A percentile compares a stretch with the other conserved stretches of the same genome.
These are phyloP conservation scores for Fusarium hostae DNA, from an alignment of 2,329 filamentous ascomycete genomes.

Conservation along the genomic window DNA sequence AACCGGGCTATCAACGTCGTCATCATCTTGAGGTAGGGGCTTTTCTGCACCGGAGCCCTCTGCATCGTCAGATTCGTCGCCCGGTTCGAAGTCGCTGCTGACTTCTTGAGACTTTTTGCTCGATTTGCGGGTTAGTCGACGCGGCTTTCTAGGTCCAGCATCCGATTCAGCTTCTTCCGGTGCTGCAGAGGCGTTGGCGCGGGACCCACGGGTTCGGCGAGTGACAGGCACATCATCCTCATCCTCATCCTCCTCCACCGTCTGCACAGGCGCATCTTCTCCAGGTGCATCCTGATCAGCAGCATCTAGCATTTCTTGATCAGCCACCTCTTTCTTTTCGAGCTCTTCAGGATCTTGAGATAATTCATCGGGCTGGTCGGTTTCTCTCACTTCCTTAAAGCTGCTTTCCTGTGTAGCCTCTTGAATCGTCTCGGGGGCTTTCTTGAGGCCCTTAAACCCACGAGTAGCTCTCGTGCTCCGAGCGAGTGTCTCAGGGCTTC, in stretches of 20 bases:
- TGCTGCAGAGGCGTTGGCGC: slow-evolving; percentile 47
- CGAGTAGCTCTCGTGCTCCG: slow-evolving; percentile 59
- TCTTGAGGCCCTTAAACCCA: slow-evolving; percentile 62
- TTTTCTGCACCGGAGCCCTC: slow-evolving; percentile 57
- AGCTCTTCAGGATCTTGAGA: slow-evolving; percentile 47
- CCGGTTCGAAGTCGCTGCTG: slow-evolving; percentile 71
- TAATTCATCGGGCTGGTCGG: slow-evolving; percentile 53
- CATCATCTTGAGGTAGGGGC: slow-evolving; percentile 52
- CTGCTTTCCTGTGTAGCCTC: slow-evolving; percentile 66
- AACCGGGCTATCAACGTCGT: slow-evolving; percentile 60
- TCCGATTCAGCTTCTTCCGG: slow-evolving; percentile 48
- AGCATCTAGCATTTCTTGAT: slow-evolving; percentile 47
- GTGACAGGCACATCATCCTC: slow-evolving; percentile 62
- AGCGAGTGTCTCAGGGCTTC: slow-evolving; percentile 63
- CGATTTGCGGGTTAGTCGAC: slow-evolving; percentile 61
- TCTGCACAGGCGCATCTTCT: slow-evolving; percentile 46
- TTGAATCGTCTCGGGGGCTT: slow-evolving; percentile 59
- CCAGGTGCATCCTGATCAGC: slow-evolving; percentile 46
- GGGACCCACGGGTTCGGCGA: slow-evolving; percentile 57
- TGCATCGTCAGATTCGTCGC: slow-evolving; percentile 67
- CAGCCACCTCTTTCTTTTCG: slow-evolving; percentile 46
- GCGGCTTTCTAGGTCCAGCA: slow-evolving; percentile 49
- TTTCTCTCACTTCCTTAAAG: slow-evolving; percentile 49
- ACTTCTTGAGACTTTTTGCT: slow-evolving; percentile 63
- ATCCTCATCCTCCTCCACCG: slow-evolving; percentile 54